A percentile compares a stretch with the other conserved stretches of the same genome.
Evolutionary conservation across 495 filamentous ascomycete genomes (phyloP).

Genomic region (Tuber brumale): DNA sequence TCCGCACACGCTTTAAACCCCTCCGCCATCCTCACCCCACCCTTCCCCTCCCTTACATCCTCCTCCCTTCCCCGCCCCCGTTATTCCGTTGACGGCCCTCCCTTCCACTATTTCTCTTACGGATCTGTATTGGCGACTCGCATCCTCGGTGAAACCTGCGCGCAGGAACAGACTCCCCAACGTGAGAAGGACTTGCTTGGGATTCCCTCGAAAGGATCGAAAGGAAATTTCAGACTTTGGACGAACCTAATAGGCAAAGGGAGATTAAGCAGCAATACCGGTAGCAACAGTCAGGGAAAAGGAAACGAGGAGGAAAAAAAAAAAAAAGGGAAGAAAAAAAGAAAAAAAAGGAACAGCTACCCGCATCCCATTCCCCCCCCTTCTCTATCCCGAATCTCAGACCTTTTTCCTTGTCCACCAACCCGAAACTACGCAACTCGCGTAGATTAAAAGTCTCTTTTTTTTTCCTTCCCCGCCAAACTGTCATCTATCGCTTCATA

Average conservation of each 20-base stretch:
- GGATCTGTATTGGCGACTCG: conserved; percentile 3
- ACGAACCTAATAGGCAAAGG: conserved; percentile 2
- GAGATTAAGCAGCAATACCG: neutral
- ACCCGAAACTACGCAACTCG: conserved; percentile 5
- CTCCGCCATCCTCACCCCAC: conserved; percentile 7
- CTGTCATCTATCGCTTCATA: conserved; percentile 24
- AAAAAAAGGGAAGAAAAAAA: neutral
- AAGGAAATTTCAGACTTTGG: neutral
- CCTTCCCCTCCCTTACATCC: conserved; percentile 1
- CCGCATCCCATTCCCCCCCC: neutral
- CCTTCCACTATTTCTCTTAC: conserved; percentile 30
- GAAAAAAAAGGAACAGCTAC: neutral
- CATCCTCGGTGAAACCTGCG: neutral
- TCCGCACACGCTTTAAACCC: conserved; percentile 32
- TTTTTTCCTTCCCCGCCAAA: neutral
- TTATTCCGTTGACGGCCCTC: conserved; percentile 27
- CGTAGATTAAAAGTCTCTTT: neutral
- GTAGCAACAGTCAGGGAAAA: neutral
- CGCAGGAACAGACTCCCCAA: neutral
- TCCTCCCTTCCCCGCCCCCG: conserved; percentile 10
- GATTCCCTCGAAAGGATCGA: neutral
- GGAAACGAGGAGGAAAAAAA: neutral
- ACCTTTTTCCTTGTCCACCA: neutral
- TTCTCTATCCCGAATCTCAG: neutral
- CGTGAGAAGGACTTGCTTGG: neutral